Conservation (phyloP, 2,329 filamentous ascomycete species). For the Penicillium sp. region DNA sequence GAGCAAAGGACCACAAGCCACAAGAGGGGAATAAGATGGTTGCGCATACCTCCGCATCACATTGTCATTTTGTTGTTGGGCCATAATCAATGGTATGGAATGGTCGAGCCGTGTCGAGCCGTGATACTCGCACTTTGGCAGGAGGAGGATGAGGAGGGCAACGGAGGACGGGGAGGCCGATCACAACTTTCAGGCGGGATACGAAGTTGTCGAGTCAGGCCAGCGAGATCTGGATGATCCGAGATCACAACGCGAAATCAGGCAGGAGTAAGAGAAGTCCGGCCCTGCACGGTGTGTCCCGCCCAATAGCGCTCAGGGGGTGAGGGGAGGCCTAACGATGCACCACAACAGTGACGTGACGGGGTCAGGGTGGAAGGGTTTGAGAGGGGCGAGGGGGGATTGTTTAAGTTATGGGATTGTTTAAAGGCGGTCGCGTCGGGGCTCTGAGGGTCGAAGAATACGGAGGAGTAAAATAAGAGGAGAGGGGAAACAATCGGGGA, state of each 20-base stretch:
- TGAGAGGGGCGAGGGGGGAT: too few species aligned
- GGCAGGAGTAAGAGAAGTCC: constrained; percentile 20
- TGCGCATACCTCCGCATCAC: constrained; percentile 61
- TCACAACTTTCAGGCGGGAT: constrained; percentile 8
- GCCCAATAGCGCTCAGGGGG: constrained; percentile 20
- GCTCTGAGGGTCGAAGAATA: constrained; percentile 27
- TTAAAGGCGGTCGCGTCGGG: constrained; percentile 36
- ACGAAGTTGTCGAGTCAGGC: constrained; percentile 10
- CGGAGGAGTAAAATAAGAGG: background rate
- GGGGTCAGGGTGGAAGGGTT: constrained; percentile 12
- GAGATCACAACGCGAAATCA: constrained; percentile 21
- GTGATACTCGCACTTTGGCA: constrained; percentile 3
- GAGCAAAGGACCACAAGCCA: constrained; percentile 14
- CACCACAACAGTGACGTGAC: constrained; percentile 26
- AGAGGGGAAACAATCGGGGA: background rate
- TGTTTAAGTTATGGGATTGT: background rate
- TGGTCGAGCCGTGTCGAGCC: background rate
- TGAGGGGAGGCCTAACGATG: constrained; percentile 24
- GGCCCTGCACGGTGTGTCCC: constrained; percentile 18
- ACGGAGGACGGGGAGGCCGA: constrained; percentile 19
- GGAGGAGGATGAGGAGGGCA: constrained; percentile 8
- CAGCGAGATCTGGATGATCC: constrained; percentile 18
- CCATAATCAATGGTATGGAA: constrained; percentile 34
- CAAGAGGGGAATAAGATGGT: constrained; percentile 8
- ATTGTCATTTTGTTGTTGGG: constrained; percentile 47